Conservation (phyloP, 305 asterid genomes). For the Coffea humblotiana region DNA sequence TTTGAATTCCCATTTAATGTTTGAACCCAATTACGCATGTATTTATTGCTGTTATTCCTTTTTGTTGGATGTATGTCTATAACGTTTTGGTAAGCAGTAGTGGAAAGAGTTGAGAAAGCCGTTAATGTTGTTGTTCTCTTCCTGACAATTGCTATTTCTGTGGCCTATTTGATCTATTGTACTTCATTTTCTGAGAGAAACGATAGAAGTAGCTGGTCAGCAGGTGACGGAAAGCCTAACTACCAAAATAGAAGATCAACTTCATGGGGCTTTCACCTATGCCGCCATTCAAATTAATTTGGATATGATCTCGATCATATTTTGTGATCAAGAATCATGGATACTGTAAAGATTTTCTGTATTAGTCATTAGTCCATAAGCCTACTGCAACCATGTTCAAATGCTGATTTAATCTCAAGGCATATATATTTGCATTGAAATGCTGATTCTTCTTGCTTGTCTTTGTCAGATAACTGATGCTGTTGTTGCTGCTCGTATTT, state of each 20-base stretch:
- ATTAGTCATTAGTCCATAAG: neutral
- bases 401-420: slow-evolving; percentile 4
- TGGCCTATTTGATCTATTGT: neutral
- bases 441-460: slow-evolving; percentile 3
- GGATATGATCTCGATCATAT: neutral
- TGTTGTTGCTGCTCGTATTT: slow-evolving; percentile 97
- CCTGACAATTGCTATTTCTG: neutral
- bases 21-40: neutral
- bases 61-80: neutral
- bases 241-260: neutral
- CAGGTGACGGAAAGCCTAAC: neutral
- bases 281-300: neutral
- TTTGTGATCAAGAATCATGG: neutral
- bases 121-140: neutral
- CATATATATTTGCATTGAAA: neutral
- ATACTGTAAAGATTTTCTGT: neutral
- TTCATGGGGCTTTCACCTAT: neutral
- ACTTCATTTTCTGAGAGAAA: neutral
- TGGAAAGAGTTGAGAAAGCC: neutral
- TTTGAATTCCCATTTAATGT: neutral
- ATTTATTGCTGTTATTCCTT: neutral
- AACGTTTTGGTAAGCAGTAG: neutral
- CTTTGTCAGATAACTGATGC: slow-evolving; percentile 86
- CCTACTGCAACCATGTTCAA: slow-evolving; percentile 1
- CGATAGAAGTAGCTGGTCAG: neutral